Base-by-base conservation (phyloP, 192 early-diverging fungal species). In the Physocladia obscura region DNA sequence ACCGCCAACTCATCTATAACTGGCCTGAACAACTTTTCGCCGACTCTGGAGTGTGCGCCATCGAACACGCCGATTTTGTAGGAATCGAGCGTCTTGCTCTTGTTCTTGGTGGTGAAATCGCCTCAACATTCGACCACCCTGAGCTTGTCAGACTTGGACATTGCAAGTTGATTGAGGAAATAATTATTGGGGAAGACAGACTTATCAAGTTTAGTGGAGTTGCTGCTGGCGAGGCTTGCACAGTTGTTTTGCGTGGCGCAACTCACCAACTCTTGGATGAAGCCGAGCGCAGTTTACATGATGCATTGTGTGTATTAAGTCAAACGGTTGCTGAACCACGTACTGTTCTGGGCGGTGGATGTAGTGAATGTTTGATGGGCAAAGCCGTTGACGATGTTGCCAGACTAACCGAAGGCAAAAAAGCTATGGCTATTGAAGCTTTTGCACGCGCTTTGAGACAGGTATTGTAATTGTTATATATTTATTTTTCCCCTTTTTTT, bases 1-100 rank as follows among this genome's bases (percentile, higher is more conserved):
- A 99, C 88, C 93, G 97, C 70, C 97, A 99, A 77, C 82, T 99
- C 36, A 99, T 99, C 71, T 99, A 99, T 85, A 99, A 99, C 89
- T 99, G 94, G 93, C 97, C 97, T 51, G 97, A 99, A 81, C 93
- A 95, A 80, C 86, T 99, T 44, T 93, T 99, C 81, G 97, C 94
- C n/a, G 97, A 99, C 76, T 85, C 94, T 49, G 92, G 93, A 22
- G 90, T 99, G 76, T 90, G 92, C 84, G 90, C 92, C 49, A 99
- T 99, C 62, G 97, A 99, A 77, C 97, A 99, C 76, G 97, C 97
- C 27, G 95, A 99, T 74, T 99, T 99, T 78, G 95, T 97, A 75
- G 97, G 97, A 70, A 87, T 99, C 37, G 97, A 99, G 82, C 84
- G 97, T 15, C 83, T 99, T 67, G 94, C 97, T 52, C 80, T 99